These are phyloP conservation scores for Termitomyces heimii DNA, from an alignment of 768 basidiomycete species.

Conservation along the genomic window DNA sequence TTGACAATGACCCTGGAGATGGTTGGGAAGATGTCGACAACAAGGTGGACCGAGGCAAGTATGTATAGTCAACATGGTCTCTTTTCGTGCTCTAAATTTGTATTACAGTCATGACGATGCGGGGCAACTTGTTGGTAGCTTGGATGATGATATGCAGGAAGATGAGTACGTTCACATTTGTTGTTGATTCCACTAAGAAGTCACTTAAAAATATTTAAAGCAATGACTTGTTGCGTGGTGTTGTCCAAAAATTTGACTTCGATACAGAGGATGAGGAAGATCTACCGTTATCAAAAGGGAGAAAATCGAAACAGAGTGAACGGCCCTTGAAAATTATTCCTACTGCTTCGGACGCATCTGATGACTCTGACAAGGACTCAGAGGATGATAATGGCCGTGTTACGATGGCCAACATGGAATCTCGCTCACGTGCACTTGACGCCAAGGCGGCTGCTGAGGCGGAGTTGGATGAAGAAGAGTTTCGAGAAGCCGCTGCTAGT, in stretches of 20 bases:
- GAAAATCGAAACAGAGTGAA: slow-evolving; percentile 49
- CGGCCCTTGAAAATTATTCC: slow-evolving; percentile 45
- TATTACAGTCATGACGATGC: slow-evolving; percentile 39
- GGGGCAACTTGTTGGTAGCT: slow-evolving; percentile 33
- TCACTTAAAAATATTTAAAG: slow-evolving; percentile 23
- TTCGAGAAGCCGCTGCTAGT: slow-evolving; percentile 47
- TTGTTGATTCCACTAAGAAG: background rate
- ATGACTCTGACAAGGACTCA: slow-evolving; percentile 40
- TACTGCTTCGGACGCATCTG: slow-evolving; percentile 43
- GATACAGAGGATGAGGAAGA: slow-evolving; percentile 52
- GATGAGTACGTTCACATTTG: slow-evolving; percentile 30
- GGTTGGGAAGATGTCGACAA: slow-evolving; percentile 64
- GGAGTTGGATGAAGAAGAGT: slow-evolving; percentile 60
- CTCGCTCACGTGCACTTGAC: slow-evolving; percentile 73
- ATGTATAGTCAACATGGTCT: background rate
- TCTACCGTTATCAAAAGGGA: slow-evolving; percentile 29
- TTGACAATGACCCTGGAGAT: slow-evolving; percentile 30
- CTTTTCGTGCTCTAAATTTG: slow-evolving; percentile 5
- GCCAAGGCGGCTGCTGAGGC: slow-evolving; percentile 61
- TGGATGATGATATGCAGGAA: slow-evolving; percentile 47
- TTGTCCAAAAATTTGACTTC: slow-evolving; percentile 57
- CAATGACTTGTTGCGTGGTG: slow-evolving; percentile 44
- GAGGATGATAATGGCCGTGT: slow-evolving; percentile 48
- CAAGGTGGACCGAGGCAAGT: slow-evolving; percentile 30
- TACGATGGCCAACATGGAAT: slow-evolving; percentile 79